Evolutionary conservation across 495 filamentous ascomycete species (phyloP), one percentile per base, ranked within the genome.

Genomic region (Tuber microsphaerosporum): DNA sequence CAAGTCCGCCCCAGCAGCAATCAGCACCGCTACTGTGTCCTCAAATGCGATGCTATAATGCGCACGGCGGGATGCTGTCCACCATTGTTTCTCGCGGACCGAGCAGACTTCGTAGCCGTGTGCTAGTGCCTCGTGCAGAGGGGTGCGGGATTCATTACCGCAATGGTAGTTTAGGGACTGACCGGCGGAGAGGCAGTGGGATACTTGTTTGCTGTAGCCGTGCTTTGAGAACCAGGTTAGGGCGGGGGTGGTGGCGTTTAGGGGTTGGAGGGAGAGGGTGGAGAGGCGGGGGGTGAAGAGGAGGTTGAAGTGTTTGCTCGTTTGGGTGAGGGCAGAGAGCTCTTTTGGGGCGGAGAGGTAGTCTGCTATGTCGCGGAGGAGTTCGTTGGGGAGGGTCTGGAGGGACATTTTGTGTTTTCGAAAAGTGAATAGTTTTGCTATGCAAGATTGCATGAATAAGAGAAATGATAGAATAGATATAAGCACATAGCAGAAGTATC

Each of bases 1-100:
- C 31, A 78, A n/a, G 19, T 75, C 43, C 10, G 76, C 77, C 7
- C 78, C 77, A 20, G 45, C 41, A 31, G 70, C 22, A 31, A 80
- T 70, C n/a, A 80, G 61, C 10, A 34, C 41, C 26, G 19, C 34
- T n/a, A 73, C 51, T 7, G 37, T 41, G n/a, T 17, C 39, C 5
- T 65, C 39, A 2, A 61, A 61, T 12, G 51, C 51, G 10, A n/a
- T 9, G 51, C n/a, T 26, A n/a, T 61, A 12, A 14, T 61, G 51
- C 2, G 51, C n/a, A 10, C 51, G 51, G 9, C 51, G 10, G 8
- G 51, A 61, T 0, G 51, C n/a, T 2, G n/a, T 61, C 51, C 51
- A 61, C 51, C 51, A 61, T 16, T 10, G 22, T 2, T 61, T 61
- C n/a, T n/a, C n/a, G 10, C 51, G n/a, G 51, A 14, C n/a, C n/a